These are phyloP conservation scores for Castanea crenata DNA, from an alignment of 306 rosid species.

Conservation along the genomic window DNA sequence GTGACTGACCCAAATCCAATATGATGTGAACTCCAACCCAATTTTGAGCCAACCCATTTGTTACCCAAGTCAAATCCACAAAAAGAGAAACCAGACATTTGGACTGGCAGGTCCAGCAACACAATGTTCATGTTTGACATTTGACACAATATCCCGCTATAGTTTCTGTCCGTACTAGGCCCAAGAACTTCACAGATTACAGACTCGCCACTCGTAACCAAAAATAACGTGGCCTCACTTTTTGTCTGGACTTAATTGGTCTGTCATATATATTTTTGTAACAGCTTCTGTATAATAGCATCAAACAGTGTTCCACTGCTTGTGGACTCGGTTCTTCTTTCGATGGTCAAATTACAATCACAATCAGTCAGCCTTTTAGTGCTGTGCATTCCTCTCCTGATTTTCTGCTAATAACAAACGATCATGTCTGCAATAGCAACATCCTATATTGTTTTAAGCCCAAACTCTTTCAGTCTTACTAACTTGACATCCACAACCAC, in stretches of 20 bases:
- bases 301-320: not conserved
- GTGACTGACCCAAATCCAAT: no score
- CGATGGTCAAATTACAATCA: not conserved
- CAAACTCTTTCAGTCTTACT: constrained; percentile 12
- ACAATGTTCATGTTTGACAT: no score
- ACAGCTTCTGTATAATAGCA: not conserved
- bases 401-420: not conserved
- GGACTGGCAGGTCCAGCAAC: no score
- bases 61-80: no score
- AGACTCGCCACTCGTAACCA: no score
- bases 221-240: not conserved
- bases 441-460: constrained; percentile 15
- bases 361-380: not conserved
- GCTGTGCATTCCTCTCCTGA: not conserved
- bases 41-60: no score
- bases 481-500: constrained; percentile 18
- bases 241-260: not conserved
- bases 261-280: not conserved
- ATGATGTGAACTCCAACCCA: no score
- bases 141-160: no score
- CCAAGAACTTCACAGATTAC: no score
- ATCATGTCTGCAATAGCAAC: constrained; percentile 45
- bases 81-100: no score
- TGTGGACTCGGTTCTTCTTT: not conserved
- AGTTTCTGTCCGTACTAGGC: no score